Evolutionary conservation across 2,329 filamentous ascomycete genomes (phyloP).

Genomic region (Thielaviopsis populi): DNA sequence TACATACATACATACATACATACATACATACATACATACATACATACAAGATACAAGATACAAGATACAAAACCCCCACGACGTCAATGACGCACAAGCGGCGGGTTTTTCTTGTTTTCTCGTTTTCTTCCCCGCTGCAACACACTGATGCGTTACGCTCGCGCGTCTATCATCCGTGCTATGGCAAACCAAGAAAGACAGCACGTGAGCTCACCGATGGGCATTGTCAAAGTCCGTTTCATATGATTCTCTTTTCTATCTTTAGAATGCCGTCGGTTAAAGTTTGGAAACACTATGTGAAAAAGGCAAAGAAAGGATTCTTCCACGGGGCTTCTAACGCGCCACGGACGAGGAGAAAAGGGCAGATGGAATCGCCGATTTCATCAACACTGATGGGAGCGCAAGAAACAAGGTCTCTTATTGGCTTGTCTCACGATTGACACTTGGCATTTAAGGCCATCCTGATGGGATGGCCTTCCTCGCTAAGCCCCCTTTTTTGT

Average conservation of each 20-base stretch:
- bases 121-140: not conserved
- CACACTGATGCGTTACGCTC: not conserved
- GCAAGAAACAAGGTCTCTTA: not conserved
- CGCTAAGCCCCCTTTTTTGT: not conserved
- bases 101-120: too few species aligned
- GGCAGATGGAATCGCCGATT: not conserved
- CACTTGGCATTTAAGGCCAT: not conserved
- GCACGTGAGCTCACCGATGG: not conserved
- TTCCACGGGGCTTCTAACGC: not conserved
- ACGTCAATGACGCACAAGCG: too few species aligned
- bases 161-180: not conserved
- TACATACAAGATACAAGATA: too few species aligned
- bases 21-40: too few species aligned
- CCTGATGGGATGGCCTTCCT: too few species aligned
- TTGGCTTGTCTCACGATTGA: not conserved
- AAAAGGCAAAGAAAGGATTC: not conserved
- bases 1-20: too few species aligned
- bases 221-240: not conserved
- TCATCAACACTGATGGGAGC: not conserved
- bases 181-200: not conserved
- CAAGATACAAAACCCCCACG: too few species aligned
- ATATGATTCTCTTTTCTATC: not conserved
- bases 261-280: not conserved
- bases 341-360: not conserved
- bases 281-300: not conserved